Percentiles rank a stretch among this genome's conserved stretches.
Evolutionary conservation across 129 eudicot genomes (phyloP).

Genomic region (Chrysanthemum seticuspe): DNA sequence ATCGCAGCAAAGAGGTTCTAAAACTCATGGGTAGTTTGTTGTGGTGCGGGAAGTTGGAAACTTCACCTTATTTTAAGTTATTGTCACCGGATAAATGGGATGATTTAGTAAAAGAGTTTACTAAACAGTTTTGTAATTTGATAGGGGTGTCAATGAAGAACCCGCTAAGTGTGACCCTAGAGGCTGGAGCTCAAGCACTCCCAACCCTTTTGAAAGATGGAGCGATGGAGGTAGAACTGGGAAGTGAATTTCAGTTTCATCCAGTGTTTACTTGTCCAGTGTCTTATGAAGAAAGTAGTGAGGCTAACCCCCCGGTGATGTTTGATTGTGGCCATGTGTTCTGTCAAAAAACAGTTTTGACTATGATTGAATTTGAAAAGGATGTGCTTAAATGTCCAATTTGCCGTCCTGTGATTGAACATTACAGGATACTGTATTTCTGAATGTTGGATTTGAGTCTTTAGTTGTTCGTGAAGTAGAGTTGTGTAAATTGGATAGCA

Average conservation of each 20-base stretch:
- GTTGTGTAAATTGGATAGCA: no score
- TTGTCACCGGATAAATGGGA: conserved; percentile 64
- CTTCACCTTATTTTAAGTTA: conserved; percentile 69
- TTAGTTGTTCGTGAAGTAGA: no score
- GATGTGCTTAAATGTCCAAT: no score
- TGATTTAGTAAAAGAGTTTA: conserved; percentile 53
- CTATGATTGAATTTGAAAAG: no score
- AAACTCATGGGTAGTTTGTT: conserved; percentile 71
- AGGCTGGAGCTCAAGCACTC: conserved; percentile 77
- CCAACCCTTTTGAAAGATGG: conserved; percentile 87
- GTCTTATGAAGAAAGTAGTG: conserved; percentile 77
- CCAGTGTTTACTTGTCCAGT: conserved; percentile 84
- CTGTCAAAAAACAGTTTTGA: conserved; percentile 16
- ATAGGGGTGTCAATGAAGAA: conserved; percentile 64
- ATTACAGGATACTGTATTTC: no score
- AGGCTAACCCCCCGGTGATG: conserved; percentile 86
- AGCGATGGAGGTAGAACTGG: conserved; percentile 73
- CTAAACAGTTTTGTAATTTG: conserved; percentile 61
- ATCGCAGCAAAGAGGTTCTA: conserved; percentile 57
- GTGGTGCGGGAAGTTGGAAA: conserved; percentile 72
- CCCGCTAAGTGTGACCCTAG: conserved; percentile 66
- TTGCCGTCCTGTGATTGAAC: no score
- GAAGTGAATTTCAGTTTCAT: conserved; percentile 70
- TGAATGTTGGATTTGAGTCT: no score
- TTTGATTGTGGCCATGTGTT: conserved; percentile 83